A percentile compares a stretch with the other conserved stretches of the same genome.
These are phyloP conservation scores for Quercus tomentella DNA, from an alignment of 331 rosid genomes.

Conservation along the genomic window DNA sequence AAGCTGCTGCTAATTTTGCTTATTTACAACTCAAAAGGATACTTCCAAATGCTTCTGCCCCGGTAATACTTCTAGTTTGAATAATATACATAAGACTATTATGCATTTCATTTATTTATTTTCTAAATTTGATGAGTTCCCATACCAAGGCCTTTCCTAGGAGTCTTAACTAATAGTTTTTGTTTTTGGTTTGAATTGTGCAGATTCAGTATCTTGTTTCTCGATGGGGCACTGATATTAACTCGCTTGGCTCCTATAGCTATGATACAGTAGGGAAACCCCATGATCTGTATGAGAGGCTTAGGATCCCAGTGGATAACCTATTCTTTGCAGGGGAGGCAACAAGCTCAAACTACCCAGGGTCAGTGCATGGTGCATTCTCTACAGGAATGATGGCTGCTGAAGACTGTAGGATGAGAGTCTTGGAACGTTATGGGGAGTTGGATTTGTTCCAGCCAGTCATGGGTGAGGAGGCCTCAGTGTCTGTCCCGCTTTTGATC, in stretches of 20 bases:
- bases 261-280: conserved; percentile 85
- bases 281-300: conserved; percentile 83
- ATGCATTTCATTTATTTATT: neutral
- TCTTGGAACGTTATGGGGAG: conserved; percentile 88
- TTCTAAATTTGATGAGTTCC: neutral
- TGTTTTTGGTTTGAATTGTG: conserved; percentile 21
- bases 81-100: neutral
- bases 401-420: conserved; percentile 97
- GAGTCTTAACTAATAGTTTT: neutral
- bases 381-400: conserved; percentile 94
- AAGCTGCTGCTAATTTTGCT: conserved; percentile 90
- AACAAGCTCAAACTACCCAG: conserved; percentile 68
- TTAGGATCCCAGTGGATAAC: conserved; percentile 90
- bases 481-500: conserved; percentile 68
- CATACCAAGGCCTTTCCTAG: neutral
- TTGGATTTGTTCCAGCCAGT: conserved; percentile 76
- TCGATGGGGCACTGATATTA: conserved; percentile 78
- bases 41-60: conserved; percentile 86
- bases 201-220: conserved; percentile 95
- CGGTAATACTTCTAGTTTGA: conserved; percentile 40
- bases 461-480: conserved; percentile 63
- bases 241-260: conserved; percentile 91
- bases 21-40: conserved; percentile 77
- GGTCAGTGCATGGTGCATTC: conserved; percentile 94
- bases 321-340: conserved; percentile 99